A percentile compares a stretch with the other conserved stretches of the same genome.
Evolutionary conservation across 2,329 filamentous ascomycete genomes (phyloP).

Genomic region (Lecanicillium sp.): DNA sequence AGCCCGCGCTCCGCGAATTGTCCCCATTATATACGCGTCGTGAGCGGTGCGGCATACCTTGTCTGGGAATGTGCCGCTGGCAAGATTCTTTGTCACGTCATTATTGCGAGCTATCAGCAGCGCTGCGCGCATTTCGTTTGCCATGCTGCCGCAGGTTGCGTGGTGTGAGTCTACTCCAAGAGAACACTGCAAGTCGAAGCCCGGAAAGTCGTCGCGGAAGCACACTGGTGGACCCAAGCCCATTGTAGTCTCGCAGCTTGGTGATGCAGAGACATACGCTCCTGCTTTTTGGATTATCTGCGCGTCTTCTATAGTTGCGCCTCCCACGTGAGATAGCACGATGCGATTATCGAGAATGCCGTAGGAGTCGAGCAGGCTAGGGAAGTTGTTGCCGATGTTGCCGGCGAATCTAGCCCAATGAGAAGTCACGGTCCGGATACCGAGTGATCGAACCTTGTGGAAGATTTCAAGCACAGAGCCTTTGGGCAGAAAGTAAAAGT

Average conservation of each 20-base stretch:
- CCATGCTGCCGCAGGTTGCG: conserved; percentile 11
- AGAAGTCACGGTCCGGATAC: conserved; percentile 30
- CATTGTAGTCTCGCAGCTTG: conserved; percentile 44
- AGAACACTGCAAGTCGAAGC: conserved; percentile 2
- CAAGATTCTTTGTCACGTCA: conserved; percentile 9
- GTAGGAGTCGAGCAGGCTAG: background rate
- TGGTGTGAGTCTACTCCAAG: conserved; percentile 15
- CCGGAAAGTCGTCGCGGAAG: conserved; percentile 12
- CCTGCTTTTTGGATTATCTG: conserved; percentile 21
- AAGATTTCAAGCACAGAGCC: conserved; percentile 29
- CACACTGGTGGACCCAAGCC: conserved; percentile 19
- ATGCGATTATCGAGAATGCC: conserved; percentile 10
- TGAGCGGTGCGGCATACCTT: conserved; percentile 17
- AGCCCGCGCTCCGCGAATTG: conserved; percentile 35
- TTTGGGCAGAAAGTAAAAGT: conserved; percentile 29
- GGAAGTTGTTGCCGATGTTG: background rate
- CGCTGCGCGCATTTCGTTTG: conserved; percentile 10
- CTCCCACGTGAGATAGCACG: conserved; percentile 22
- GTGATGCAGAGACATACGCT: conserved; percentile 33
- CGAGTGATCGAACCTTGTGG: conserved; percentile 22
- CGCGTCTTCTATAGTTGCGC: conserved; percentile 19
- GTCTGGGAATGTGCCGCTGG: background rate
- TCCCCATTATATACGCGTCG: conserved; percentile 40
- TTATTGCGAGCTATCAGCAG: conserved; percentile 12
- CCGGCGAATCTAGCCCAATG: conserved; percentile 5